phyloP scores from a whole-genome alignment of 768 basidiomycete genomes.

The Naganishia onofrii region DNA sequence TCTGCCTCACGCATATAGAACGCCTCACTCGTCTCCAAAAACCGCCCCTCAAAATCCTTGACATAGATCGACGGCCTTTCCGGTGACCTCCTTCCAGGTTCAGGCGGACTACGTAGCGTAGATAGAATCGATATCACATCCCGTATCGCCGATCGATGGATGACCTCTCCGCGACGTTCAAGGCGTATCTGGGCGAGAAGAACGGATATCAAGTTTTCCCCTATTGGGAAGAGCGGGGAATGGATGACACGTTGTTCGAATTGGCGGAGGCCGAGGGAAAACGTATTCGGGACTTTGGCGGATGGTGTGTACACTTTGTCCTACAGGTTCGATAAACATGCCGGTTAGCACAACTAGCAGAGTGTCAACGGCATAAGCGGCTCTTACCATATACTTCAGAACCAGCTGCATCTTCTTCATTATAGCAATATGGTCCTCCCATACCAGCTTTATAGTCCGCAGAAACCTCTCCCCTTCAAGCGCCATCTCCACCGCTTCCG shows the following conservation, averaged over 20 bases:
- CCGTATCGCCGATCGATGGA: constrained; percentile 86
- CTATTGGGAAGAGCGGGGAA: constrained; percentile 63
- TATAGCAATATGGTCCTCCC: constrained; percentile 88
- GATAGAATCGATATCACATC: constrained; percentile 82
- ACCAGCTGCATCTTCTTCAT: constrained; percentile 86
- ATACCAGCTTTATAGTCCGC: constrained; percentile 76
- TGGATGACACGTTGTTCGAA: constrained; percentile 72
- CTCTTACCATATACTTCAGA: constrained; percentile 88
- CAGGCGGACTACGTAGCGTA: constrained; percentile 56
- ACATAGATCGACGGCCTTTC: constrained; percentile 65
- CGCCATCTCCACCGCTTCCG: constrained; percentile 69
- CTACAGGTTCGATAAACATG: constrained; percentile 55
- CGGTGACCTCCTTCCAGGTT: constrained; percentile 11
- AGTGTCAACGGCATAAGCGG: neutral
- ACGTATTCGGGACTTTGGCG: constrained; percentile 73
- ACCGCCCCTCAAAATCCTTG: constrained; percentile 74
- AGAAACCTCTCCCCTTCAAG: constrained; percentile 81
- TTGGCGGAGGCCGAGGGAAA: constrained; percentile 74
- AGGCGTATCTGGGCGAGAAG: constrained; percentile 80
- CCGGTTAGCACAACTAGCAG: neutral
- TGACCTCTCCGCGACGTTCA: constrained; percentile 85
- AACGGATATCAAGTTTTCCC: constrained; percentile 75
- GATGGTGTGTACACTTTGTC: constrained; percentile 81
- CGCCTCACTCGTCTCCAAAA: constrained; percentile 70
- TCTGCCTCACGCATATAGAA: constrained; percentile 79